Base-by-base conservation (phyloP, 1,284 basidiomycete genomes). In the Pterulicium gracile region DNA sequence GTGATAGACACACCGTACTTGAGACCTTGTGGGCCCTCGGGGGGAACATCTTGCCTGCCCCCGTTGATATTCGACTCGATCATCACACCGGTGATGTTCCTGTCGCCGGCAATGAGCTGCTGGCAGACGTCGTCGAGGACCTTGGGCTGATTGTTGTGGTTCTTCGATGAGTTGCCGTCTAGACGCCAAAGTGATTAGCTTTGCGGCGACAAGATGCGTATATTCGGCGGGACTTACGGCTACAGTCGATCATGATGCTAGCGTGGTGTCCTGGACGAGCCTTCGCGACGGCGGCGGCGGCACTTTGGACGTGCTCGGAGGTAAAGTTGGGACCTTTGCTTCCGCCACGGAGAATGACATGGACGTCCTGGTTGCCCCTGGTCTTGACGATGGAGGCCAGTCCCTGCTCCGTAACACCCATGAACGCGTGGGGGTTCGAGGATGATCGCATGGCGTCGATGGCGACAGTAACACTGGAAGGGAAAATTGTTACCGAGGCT, bases 321-420 rank as follows among this genome's bases (percentile, higher is more conserved):
- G 79, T 69, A 61, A 74, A 96, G 70, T 97, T 97, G 41, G 93
- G 88, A 7, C 94, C 94, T 46, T 75, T 77, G 42, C 79, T 84
- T 7, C 91, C 91, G 18, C 94, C 94, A 48, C 93, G 84, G 42
- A 97, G 79, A 61, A 97, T 96, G 57, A 96, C 82, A 61, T 97
- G 93, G 15, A 94, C 86, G 62, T 94, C 88, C 54, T 80, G 72
- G 72, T 96, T 94, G 7, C 94, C 95, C 47, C 82, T 72, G 3
- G 95, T 98, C 68, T 92, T 91, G 60, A 98, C 95, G 62, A 98
- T 98, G 27, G 92, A 77, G 15, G 94, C 93, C 48, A 97, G 79
- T 51, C 89, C 94, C 52, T 95, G 88, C 59, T 90, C 87, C 45
- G 94, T 97, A 52, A 99, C 94, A 58, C 93, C 94, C 79, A 99